These are phyloP conservation scores for Verbascum thapsus DNA, from an alignment of 257 asterid genomes.

Conservation along the genomic window DNA sequence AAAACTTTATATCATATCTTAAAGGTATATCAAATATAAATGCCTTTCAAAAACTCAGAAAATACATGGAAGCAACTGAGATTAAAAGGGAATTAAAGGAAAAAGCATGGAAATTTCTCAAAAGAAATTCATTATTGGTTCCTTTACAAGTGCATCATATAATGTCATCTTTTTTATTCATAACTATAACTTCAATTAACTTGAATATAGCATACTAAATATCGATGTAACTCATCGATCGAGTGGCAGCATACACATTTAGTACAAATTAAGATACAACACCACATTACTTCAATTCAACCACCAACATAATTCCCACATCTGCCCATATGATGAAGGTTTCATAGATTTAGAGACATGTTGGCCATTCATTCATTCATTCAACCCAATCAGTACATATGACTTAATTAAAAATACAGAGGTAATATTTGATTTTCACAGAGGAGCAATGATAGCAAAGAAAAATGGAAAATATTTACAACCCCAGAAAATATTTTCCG, in stretches of 20 bases:
- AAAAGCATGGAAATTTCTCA: background rate
- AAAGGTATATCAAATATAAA: slow-evolving; percentile 24
- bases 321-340: slow-evolving; percentile 27
- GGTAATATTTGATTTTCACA: slow-evolving; percentile 9
- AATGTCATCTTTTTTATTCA: slow-evolving; percentile 11
- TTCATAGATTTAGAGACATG: slow-evolving; percentile 16
- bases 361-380: slow-evolving; percentile 23
- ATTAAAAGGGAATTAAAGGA: background rate
- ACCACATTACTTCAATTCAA: slow-evolving; percentile 28
- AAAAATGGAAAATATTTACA: slow-evolving; percentile 34
- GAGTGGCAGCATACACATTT: background rate
- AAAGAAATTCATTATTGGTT: slow-evolving; percentile 20
- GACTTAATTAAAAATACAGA: slow-evolving; percentile 22
- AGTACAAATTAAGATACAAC: slow-evolving; percentile 6
- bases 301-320: slow-evolving; percentile 29
- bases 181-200: background rate
- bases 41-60: slow-evolving; percentile 13
- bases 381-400: slow-evolving; percentile 20
- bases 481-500: slow-evolving; percentile 27
- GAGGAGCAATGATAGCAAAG: background rate
- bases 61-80: slow-evolving; percentile 25
- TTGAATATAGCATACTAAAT: background rate
- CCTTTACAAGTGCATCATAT: too few relatives aligned
- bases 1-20: slow-evolving; percentile 15
- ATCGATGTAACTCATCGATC: background rate